Conservation (phyloP, 2,329 filamentous ascomycete genomes). For the Elsinoe necatrix region DNA sequence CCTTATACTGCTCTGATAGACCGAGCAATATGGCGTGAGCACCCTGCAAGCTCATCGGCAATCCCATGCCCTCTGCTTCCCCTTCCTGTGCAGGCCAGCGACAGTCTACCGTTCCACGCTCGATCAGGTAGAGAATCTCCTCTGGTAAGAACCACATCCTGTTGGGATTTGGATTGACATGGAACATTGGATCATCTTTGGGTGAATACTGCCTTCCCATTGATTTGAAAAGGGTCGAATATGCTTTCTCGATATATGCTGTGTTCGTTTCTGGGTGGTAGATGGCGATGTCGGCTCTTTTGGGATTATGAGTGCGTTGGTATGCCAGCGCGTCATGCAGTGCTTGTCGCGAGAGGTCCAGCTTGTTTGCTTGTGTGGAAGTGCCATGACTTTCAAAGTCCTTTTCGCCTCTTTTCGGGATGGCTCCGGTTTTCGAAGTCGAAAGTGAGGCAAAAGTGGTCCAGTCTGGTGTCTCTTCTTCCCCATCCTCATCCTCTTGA, state of each 20-base stretch:
- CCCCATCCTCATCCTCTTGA: conserved; percentile 65
- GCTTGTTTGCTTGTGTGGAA: conserved; percentile 63
- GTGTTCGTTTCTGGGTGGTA: conserved; percentile 59
- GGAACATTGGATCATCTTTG: conserved; percentile 38
- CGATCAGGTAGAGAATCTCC: conserved; percentile 81
- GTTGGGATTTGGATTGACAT: conserved; percentile 24
- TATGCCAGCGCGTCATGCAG: conserved; percentile 82
- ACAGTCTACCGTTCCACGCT: conserved; percentile 78
- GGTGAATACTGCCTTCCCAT: conserved; percentile 60
- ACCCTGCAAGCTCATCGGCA: conserved; percentile 86
- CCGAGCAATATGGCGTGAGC: conserved; percentile 81
- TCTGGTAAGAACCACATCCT: conserved; percentile 76
- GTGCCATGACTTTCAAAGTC: conserved; percentile 95
- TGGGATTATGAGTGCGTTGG: conserved; percentile 64
- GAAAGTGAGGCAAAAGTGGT: conserved; percentile 57
- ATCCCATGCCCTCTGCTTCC: conserved; percentile 46
- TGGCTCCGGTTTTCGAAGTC: conserved; percentile 40
- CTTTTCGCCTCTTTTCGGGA: conserved; percentile 89
- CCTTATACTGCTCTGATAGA: conserved; percentile 46
- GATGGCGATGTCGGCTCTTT: conserved; percentile 58
- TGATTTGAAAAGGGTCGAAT: conserved; percentile 63
- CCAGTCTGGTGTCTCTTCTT: conserved; percentile 82
- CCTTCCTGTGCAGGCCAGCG: conserved; percentile 57
- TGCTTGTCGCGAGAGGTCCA: conserved; percentile 73
- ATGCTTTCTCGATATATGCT: conserved; percentile 60